These are phyloP conservation scores for Marasmius tenuissimus DNA, from an alignment of 1,284 basidiomycete genomes.

Conservation along the genomic window DNA sequence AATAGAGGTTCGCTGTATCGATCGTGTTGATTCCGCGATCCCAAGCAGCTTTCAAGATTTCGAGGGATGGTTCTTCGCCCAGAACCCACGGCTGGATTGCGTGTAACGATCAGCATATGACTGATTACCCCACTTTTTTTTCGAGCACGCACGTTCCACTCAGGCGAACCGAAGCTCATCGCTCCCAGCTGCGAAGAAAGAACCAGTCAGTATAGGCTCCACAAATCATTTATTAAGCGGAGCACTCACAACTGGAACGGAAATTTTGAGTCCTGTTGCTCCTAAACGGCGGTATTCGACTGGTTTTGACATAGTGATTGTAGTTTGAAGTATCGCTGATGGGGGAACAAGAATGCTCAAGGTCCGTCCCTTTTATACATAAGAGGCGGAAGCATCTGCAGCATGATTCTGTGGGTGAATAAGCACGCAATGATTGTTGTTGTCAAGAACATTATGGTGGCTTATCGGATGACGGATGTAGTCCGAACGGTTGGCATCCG, in stretches of 20 bases:
- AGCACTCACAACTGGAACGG: not conserved
- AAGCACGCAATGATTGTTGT: too few species aligned
- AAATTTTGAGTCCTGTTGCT: not conserved
- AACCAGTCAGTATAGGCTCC: not conserved
- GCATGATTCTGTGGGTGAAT: too few species aligned
- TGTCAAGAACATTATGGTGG: too few species aligned
- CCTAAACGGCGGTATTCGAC: not conserved
- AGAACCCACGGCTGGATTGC: not conserved
- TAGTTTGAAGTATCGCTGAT: not conserved
- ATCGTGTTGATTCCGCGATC: slow-evolving; percentile 17
- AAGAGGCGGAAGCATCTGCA: too few species aligned
- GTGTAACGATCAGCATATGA: not conserved
- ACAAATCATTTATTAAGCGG: not conserved
- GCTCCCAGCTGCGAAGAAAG: not conserved
- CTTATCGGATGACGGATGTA: too few species aligned
- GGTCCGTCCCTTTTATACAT: too few species aligned
- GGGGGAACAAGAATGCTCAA: too few species aligned
- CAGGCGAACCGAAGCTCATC: not conserved
- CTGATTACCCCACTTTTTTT: not conserved
- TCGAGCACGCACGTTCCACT: not conserved
- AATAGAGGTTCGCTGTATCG: slow-evolving; percentile 12
- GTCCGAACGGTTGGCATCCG: too few species aligned
- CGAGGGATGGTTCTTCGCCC: slow-evolving; percentile 7
- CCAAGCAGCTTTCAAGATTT: slow-evolving; percentile 15
- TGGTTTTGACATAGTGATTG: not conserved